Percentiles rank a stretch among this genome's conserved stretches.
phyloP scores from a whole-genome alignment of 768 basidiomycete genomes.

The Suillus clintonianus region DNA sequence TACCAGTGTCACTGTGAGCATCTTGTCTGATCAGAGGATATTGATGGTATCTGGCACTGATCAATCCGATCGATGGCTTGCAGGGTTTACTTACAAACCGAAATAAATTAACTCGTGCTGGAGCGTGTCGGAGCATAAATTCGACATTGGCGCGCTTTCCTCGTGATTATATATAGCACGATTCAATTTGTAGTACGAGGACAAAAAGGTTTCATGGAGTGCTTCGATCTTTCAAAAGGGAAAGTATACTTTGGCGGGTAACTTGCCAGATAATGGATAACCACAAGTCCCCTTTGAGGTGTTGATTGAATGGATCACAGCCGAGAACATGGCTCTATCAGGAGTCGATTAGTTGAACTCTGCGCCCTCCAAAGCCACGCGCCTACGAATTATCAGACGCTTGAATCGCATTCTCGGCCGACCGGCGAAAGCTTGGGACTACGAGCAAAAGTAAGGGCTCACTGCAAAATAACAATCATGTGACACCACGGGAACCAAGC shows the following conservation, averaged over 20 bases:
- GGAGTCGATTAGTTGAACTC: background rate
- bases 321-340: background rate
- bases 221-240: background rate
- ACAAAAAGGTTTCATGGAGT: background rate
- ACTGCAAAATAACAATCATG: background rate
- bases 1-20: slow-evolving; percentile 1
- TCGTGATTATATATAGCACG: background rate
- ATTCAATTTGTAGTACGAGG: background rate
- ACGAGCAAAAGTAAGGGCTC: background rate
- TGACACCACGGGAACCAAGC: background rate
- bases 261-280: background rate
- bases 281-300: background rate
- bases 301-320: background rate
- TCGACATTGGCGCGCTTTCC: background rate
- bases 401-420: background rate
- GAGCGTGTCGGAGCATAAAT: background rate
- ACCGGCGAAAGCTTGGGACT: background rate
- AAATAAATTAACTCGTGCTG: background rate
- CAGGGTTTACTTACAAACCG: background rate
- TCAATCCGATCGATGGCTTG: background rate
- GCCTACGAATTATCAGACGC: background rate
- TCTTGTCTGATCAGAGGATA: background rate
- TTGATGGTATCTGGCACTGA: background rate
- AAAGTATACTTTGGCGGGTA: background rate
- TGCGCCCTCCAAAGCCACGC: too few species aligned